Base-by-base conservation (phyloP, 345 rosid genomes). In the Orychophragmus violaceus region DNA sequence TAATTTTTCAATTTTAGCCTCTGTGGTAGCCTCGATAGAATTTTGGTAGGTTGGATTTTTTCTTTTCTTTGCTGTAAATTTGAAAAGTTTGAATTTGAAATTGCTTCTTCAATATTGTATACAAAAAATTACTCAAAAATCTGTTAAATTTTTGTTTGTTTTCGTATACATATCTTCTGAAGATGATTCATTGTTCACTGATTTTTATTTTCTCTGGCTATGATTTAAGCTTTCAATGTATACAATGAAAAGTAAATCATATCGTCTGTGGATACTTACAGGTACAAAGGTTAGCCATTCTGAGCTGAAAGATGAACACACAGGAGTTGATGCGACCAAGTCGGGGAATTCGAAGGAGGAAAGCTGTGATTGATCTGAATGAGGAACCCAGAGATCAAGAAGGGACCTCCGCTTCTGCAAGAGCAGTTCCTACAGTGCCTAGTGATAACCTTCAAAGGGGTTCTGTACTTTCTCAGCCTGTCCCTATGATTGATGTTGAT, bases 401-500 rank as follows among this genome's bases (percentile, higher is more conserved):
- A 55, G 69, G 69, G 62, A 53, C 64, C 12, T 74, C 78, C 1
- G 22, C 64, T 54, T 33, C 69, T 25, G 69, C 52, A 5, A 67
- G 50, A 42, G 19, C 23, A 51, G 16, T 27, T 67, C 44, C 17
- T 39, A 41, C 29, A 5, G 51, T 55, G 36, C 41, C 69, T 71
- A 44, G 30, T 68, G 18, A 9, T 11, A 21, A 53, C 39, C 2
- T 29, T 52, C 70, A 25, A 50, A 35, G 39, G 21, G 39, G 7
- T 0, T 12, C 41, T 6, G 53, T 68, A 10, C 77, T 70, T 9
- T 67, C 73, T 64, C 48, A 78, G 33, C 46, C 86, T 39, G 44
- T 8, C 5, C 77, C 77, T 35, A 61, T 53, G 14, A 85, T 94
- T 73, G 96, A 87, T 82, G 86, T 94, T 46, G 99, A 90, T 66